Evolutionary conservation across 176 grass and related monocot genomes (phyloP).

Genomic region (Carex pumila): DNA sequence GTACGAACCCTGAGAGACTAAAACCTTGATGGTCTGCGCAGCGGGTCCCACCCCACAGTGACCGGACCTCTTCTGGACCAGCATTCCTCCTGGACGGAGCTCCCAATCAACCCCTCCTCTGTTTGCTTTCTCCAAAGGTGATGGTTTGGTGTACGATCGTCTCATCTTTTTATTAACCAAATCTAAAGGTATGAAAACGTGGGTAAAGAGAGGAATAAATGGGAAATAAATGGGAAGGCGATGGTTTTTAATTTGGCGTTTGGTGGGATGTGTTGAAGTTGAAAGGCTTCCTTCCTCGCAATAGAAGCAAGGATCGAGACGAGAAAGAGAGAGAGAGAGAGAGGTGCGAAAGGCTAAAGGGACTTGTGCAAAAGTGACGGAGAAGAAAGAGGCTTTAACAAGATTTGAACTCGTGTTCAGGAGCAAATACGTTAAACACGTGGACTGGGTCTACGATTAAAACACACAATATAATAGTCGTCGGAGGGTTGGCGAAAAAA

Average conservation of each 20-base stretch:
- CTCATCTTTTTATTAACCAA: background rate
- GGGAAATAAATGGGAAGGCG: background rate
- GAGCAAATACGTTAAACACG: background rate
- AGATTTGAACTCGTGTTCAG: conserved; percentile 3
- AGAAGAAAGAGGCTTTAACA: conserved; percentile 15
- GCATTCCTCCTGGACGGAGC: conserved; percentile 83
- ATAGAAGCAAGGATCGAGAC: conserved; percentile 17
- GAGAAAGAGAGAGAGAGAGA: background rate
- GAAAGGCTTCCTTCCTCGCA: conserved; percentile 35
- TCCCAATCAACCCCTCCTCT: conserved; percentile 56
- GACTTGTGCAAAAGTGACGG: background rate
- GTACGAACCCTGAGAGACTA: conserved; percentile 56
- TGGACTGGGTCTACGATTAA: background rate
- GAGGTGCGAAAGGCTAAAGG: background rate
- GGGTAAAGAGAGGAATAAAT: background rate
- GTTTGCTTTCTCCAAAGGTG: conserved; percentile 10
- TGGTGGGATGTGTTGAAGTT: conserved; percentile 1
- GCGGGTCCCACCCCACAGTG: conserved; percentile 10
- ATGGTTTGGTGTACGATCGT: background rate
- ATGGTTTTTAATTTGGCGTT: background rate
- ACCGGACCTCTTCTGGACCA: conserved; percentile 76
- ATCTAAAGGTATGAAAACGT: conserved; percentile 10
- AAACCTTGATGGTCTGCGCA: conserved; percentile 53
- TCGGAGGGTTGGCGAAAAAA: background rate
- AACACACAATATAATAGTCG: background rate